Evolutionary conservation across 192 early-diverging fungal genomes (phyloP), one percentile per base, ranked within the genome.

Genomic region (Cladochytrium replicatum): DNA sequence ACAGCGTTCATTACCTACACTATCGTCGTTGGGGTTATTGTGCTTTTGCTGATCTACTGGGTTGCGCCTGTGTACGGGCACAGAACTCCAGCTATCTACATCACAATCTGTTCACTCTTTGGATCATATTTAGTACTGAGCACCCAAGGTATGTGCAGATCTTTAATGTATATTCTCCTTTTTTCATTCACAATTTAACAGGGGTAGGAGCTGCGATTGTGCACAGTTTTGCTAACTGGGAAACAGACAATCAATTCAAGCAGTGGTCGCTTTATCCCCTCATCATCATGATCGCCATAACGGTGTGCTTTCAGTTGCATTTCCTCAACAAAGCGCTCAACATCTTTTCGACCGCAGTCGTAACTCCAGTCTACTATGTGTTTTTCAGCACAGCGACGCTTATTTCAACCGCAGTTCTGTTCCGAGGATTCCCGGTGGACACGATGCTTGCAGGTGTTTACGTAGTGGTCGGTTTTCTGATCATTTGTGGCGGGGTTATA

Each of bases 351-450:
- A 74, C 72, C 6, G 72, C 73, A 13, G 62, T 75, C 48, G 72
- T 75, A 32, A 75, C 72, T 2, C 73, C 73, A 0, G 68, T 75
- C 1, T 75, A 75, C 49, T 75, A 75, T 44, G 73, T 75, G 9
- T 55, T 66, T 13, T 75, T 75, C 44, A 75, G 72, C 2, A 64
- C 67, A 42, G 50, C 71, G 5, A 75, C 73, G 0, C 52, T 75
- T 22, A 47, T 72, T 2, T 58, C 67, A 2, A 75, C 72, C 6
- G 64, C 64, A 0, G 68, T 75, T 24, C 43, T 74, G 9, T 75
- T 74, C 27, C 67, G 70, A 27, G 73, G 73, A 31, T 72, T 72
- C 43, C 56, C 59, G 4, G 69, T 63, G 2, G 55, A 56, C 13
- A 27, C 60, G 1, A 13, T 34, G n/a, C 57, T 61, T 66, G 0